phyloP scores from a whole-genome alignment of 2,329 filamentous ascomycete species.

The Bipolaris bicolor region DNA sequence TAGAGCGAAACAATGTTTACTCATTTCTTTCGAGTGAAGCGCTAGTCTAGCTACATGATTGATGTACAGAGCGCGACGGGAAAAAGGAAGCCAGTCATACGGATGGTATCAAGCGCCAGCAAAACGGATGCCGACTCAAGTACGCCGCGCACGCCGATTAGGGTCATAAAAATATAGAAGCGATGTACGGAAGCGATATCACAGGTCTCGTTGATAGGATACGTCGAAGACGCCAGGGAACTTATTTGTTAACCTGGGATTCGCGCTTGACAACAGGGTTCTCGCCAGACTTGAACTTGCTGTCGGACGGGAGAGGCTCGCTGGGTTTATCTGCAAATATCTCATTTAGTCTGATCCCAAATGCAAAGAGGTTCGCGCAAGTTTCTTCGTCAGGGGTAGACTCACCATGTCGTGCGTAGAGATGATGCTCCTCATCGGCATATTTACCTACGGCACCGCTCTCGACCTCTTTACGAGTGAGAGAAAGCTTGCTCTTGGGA shows the following conservation, averaged over 20 bases:
- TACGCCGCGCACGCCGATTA: slow-evolving; percentile 9
- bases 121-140: slow-evolving; percentile 11
- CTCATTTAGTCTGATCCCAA: slow-evolving; percentile 33
- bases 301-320: slow-evolving; percentile 59
- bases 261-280: slow-evolving; percentile 55
- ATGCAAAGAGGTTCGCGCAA: slow-evolving; percentile 30
- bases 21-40: neutral
- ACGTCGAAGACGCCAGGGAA: neutral
- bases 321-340: slow-evolving; percentile 57
- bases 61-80: slow-evolving; percentile 9
- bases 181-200: neutral
- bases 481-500: slow-evolving; percentile 60
- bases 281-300: slow-evolving; percentile 51
- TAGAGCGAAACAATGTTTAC: neutral
- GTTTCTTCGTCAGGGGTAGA: slow-evolving; percentile 21
- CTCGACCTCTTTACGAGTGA: slow-evolving; percentile 66
- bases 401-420: slow-evolving; percentile 59
- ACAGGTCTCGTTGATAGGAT: neutral
- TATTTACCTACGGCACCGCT: slow-evolving; percentile 54
- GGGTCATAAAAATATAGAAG: slow-evolving; percentile 7
- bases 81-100: slow-evolving; percentile 12
- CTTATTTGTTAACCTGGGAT: slow-evolving; percentile 58
- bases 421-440: slow-evolving; percentile 56
- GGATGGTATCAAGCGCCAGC: slow-evolving; percentile 16
- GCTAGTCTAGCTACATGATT: slow-evolving; percentile 3